A percentile compares a stretch with the other conserved stretches of the same genome.
Conservation (phyloP, 495 filamentous ascomycete genomes). For the Achaetomiella virescens region DNA sequence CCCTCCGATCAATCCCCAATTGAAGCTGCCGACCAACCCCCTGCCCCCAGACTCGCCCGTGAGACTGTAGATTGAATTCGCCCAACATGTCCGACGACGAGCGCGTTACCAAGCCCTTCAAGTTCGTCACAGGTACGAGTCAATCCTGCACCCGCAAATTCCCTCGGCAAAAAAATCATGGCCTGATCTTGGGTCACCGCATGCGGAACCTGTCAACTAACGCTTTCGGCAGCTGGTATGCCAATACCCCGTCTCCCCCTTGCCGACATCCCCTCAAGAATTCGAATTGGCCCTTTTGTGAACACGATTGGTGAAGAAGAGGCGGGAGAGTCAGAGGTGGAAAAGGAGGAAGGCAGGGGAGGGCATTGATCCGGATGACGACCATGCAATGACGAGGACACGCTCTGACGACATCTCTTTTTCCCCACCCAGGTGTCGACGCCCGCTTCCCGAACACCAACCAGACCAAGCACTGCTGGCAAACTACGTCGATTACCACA, state of each 20-base stretch:
- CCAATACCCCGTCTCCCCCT: constrained; percentile 3
- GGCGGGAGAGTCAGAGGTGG: not conserved
- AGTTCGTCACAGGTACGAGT: constrained; percentile 95
- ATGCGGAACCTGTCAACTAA: constrained; percentile 17
- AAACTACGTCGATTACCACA: constrained; percentile 99
- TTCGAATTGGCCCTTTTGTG: constrained; percentile 7
- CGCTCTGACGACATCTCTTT: constrained; percentile 8
- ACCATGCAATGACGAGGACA: constrained; percentile 5
- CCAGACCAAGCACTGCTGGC: constrained; percentile 92
- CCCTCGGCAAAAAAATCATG: constrained; percentile 31
- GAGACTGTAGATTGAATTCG: constrained; percentile 23
- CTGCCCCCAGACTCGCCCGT: no score
- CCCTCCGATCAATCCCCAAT: constrained; percentile 11
- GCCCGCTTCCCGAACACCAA: constrained; percentile 98
- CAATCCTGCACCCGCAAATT: constrained; percentile 20
- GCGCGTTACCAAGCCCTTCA: constrained; percentile 97
- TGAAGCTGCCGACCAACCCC: constrained; percentile 16
- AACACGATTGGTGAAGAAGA: constrained; percentile 4
- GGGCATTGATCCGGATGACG: not conserved
- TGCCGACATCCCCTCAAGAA: constrained; percentile 6
- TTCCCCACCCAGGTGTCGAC: constrained; percentile 77
- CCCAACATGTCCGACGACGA: constrained; percentile 82
- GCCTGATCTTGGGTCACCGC: constrained; percentile 21
- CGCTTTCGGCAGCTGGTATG: constrained; percentile 43
- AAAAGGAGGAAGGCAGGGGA: not conserved